Evolutionary conservation across 2,329 filamentous ascomycete species (phyloP), one percentile per base, ranked within the genome.

Genomic region (Venturia pyrina): DNA sequence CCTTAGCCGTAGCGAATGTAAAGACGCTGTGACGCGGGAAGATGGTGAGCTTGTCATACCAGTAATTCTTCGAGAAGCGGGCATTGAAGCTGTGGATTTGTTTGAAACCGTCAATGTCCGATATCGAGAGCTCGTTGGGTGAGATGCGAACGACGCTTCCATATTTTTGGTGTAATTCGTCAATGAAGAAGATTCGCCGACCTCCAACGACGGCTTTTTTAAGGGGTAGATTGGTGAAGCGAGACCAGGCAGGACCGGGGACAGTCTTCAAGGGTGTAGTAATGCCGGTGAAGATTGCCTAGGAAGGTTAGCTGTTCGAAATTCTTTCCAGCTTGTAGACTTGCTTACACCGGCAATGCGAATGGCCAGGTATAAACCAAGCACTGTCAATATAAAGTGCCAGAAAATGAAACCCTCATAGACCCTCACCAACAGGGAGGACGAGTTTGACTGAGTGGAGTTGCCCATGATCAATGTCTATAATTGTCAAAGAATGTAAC

Each of bases 81-180:
- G 67, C 65, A 17, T 65, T 67, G 43, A 74, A 70, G 62, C 66
- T 67, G 66, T 75, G 71, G 63, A 76, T 74, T n/a, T 71, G 67
- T 44, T 71, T 72, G 67, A 73, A 72, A 15, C 66, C 70, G 21
- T 68, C 64, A 2, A 69, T 63, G 62, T 73, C 72, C 37, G 70
- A 68, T 65, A 75, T 68, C 32, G 77, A 75, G 68, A 83, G 71
- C 68, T 83, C 80, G 62, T 77, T 75, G 0, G 82, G 81, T 0
- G 76, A 77, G 8, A 83, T 75, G 2, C 82, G 80, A 1, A 84
- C 80, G 0, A 76, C 78, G 0, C 78, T 71, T 13, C 82, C 82
- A 67, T 83, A 81, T 63, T 75, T 66, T 19, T 70, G 64, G 67
- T 85, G 82, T 0, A 85, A 71, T 0, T 67, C 64, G 57, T 80